Base-by-base conservation (phyloP, 176 grass and related monocot genomes). In the Pontederia crassipes region DNA sequence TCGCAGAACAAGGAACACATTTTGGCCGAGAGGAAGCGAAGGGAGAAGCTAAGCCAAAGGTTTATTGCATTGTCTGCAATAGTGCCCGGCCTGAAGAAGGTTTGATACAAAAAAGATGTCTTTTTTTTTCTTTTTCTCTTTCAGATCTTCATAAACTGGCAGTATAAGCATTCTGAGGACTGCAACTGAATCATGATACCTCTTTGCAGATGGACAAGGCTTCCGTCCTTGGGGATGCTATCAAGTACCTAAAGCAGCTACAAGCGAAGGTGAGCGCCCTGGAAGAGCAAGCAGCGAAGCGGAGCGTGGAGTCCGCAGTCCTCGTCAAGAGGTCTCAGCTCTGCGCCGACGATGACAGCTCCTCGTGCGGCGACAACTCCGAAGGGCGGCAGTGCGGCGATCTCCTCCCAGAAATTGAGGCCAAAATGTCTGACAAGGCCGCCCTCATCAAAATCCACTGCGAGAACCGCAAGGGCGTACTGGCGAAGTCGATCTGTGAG, bases 11-110 rank as follows among this genome's bases (percentile, higher is more conserved):
- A 69, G 32, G 66, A 69, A 12, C 66, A 69, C 66, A 69, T 69
- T 17, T 56, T 69, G 9, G 66, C 66, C 1, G 66, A 69, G 54
- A 69, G 66, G 66, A 69, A 69, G 66, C 28, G 66, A 57, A 69
- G 66, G 17, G 66, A 69, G 66, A 69, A 69, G 52, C 66, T 69
- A 8, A 69, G 66, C 66, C 66, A 69, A 32, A 69, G 66, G 46
- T 69, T 69, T 18, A 69, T 69, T 56, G 66, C 66, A 20, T 56
- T 69, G 10, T 69, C 66, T 11, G 29, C 66, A 1, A 69, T 69
- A 28, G 53, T 69, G 8, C 66, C 66, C 1, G 66, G 66, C 40
- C 66, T 69, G 15, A 69, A 69, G 15, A 69, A 69, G 66, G 66
- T 69, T 46, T 14, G 11, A 26, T 57, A 12, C 32, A n/a, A 47